Evolutionary conservation across 495 filamentous ascomycete genomes (phyloP), one percentile per base, ranked within the genome.

Genomic region (Lichenothelia convexa): DNA sequence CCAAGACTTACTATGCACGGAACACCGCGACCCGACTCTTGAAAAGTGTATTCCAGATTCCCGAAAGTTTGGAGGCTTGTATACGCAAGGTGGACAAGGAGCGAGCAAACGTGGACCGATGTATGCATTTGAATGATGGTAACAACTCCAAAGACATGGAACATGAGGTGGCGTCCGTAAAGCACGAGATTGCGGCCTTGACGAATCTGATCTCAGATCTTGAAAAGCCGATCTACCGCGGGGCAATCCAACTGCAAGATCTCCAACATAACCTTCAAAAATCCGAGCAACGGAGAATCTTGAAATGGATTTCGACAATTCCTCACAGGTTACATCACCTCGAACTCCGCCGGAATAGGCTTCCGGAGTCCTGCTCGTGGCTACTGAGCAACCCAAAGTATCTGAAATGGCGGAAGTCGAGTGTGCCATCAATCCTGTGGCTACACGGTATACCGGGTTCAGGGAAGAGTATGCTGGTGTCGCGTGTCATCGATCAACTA

Each of bases 371-470:
- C n/a, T 12, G 31, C 1, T 18, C 13, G 17, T 33, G 31, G 31
- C 31, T 33, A 18, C 31, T 33, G 31, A 18, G 8, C 11, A 9
- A 1, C 3, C 9, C 9, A 18, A 9, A 33, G 2, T 33, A 33
- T 18, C 17, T 8, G 13, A 8, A 18, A 18, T 39, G 29, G 17
- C n/a, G n/a, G 37, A 31, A 39, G 15, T 39, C 27, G 18, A 21
- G 16, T 21, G n/a, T 30, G n/a, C 33, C 37, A 20, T 21, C 29
- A 26, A 39, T 39, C 18, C 4, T 33, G n/a, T 39, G 37, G 37
- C 29, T 39, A 11, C 29, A 39, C 5, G 30, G 37, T 2, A 39
- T 21, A 21, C n/a, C 31, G 8, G 37, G 37, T 24, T 12, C 27
- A n/a, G 29, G 15, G 7, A 39, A 30, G 15, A 32, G 27, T 5